Conservation (phyloP, 1,284 basidiomycete genomes). For the Leccinum brunneo-olivaceum region DNA sequence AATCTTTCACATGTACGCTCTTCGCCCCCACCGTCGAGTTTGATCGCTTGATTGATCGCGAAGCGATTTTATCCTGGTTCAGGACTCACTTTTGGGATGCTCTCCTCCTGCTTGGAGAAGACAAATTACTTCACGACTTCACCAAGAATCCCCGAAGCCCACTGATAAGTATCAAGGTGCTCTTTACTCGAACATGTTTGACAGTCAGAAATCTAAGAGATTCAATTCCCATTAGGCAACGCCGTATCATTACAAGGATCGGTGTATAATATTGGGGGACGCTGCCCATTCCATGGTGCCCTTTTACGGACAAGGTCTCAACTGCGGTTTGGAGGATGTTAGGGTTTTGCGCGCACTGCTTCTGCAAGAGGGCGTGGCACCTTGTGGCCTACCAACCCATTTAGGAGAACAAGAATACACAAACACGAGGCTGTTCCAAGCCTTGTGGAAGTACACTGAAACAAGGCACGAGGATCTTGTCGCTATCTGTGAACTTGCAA, state of each 20-base stretch:
- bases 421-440: conserved; percentile 56
- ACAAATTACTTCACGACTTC: conserved; percentile 72
- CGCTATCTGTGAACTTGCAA: conserved; percentile 87
- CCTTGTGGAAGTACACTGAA: conserved; percentile 73
- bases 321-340: conserved; percentile 97
- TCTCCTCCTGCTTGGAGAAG: conserved; percentile 75
- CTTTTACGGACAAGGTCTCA: conserved; percentile 97
- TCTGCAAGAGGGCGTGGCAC: conserved; percentile 58
- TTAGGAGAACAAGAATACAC: conserved; percentile 34
- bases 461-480: conserved; percentile 82
- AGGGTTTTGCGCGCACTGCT: conserved; percentile 79
- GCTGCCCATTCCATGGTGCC: conserved; percentile 97
- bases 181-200: conserved; percentile 22
- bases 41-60: conserved; percentile 55
- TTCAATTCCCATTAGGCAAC: conserved; percentile 49
- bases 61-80: conserved; percentile 74
- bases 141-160: conserved; percentile 79
- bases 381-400: conserved; percentile 27
- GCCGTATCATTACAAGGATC: conserved; percentile 87
- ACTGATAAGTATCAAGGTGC: conserved; percentile 87
- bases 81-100: conserved; percentile 83
- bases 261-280: conserved; percentile 87
- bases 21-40: conserved; percentile 85
- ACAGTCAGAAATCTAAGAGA: conserved; percentile 13
- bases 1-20: conserved; percentile 84